Percentiles rank a stretch among this genome's conserved stretches.
These are phyloP conservation scores for Brassica juncea DNA, from an alignment of 345 rosid genomes.

Conservation along the genomic window DNA sequence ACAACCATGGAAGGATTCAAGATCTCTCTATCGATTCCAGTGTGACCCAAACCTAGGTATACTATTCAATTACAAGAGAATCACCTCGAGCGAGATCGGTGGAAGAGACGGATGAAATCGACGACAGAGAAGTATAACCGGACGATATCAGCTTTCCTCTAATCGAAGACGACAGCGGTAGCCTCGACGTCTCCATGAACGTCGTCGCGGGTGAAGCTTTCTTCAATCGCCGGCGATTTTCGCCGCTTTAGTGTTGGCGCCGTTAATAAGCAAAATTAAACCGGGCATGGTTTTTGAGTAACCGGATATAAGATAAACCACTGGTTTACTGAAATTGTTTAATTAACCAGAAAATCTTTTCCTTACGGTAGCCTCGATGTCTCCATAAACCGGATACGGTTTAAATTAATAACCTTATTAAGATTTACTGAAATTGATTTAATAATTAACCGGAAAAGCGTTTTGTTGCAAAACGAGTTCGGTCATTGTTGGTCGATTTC, in stretches of 20 bases:
- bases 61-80: background rate
- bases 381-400: no score
- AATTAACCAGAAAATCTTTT: no score
- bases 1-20: background rate
- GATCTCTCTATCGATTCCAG: background rate
- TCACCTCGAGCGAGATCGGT: slow-evolving; percentile 65
- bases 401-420: no score
- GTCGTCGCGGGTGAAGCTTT: background rate
- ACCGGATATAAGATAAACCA: background rate
- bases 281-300: background rate
- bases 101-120: slow-evolving; percentile 49
- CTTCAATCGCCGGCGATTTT: background rate
- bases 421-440: background rate
- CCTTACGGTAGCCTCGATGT: no score
- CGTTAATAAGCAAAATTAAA: background rate
- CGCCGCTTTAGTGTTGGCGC: background rate
- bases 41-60: background rate
- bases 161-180: slow-evolving; percentile 54
- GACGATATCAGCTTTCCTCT: slow-evolving; percentile 70
- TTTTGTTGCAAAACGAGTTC: no score
- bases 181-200: background rate
- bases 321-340: background rate
- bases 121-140: slow-evolving; percentile 51
- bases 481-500: no score
- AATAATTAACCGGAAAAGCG: background rate